These are phyloP conservation scores for Monilinia fructigena DNA, from an alignment of 2,329 filamentous ascomycete genomes.

Conservation along the genomic window DNA sequence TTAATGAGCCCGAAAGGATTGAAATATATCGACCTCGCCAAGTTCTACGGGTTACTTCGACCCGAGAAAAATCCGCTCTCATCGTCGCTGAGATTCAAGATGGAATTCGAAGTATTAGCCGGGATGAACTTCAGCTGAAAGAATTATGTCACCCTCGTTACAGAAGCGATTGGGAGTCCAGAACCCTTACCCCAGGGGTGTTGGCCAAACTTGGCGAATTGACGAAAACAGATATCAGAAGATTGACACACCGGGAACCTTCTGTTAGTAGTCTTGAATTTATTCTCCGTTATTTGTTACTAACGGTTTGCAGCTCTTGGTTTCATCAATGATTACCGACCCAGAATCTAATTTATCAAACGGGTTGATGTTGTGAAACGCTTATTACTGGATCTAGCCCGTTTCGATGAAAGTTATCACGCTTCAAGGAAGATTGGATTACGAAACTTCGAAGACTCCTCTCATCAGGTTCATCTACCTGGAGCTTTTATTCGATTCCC, in stretches of 20 bases:
- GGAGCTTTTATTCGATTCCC: constrained; percentile 31
- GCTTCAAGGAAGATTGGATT: constrained; percentile 26
- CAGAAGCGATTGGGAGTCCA: constrained; percentile 21
- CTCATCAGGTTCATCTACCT: neutral
- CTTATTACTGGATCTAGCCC: constrained; percentile 31
- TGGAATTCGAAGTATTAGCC: constrained; percentile 29
- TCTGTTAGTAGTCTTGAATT: constrained; percentile 24
- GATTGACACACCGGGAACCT: constrained; percentile 12
- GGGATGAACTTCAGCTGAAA: constrained; percentile 26
- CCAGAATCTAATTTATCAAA: constrained; percentile 22
- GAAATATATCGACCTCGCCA: constrained; percentile 34
- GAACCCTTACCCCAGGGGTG: constrained; percentile 25
- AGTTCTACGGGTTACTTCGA: constrained; percentile 37
- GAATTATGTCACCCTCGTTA: constrained; percentile 26
- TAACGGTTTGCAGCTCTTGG: constrained; percentile 24
- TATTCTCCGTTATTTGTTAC: constrained; percentile 11
- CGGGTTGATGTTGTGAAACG: constrained; percentile 32
- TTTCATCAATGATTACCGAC: constrained; percentile 26
- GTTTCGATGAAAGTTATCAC: constrained; percentile 25
- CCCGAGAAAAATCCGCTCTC: constrained; percentile 29
- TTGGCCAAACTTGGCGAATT: constrained; percentile 32
- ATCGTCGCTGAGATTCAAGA: constrained; percentile 33
- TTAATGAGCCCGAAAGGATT: constrained; percentile 32
- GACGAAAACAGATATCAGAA: constrained; percentile 35
- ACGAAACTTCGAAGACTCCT: constrained; percentile 19